These are phyloP conservation scores for Calendula officinalis DNA, from an alignment of 129 eudicot species.

Conservation along the genomic window DNA sequence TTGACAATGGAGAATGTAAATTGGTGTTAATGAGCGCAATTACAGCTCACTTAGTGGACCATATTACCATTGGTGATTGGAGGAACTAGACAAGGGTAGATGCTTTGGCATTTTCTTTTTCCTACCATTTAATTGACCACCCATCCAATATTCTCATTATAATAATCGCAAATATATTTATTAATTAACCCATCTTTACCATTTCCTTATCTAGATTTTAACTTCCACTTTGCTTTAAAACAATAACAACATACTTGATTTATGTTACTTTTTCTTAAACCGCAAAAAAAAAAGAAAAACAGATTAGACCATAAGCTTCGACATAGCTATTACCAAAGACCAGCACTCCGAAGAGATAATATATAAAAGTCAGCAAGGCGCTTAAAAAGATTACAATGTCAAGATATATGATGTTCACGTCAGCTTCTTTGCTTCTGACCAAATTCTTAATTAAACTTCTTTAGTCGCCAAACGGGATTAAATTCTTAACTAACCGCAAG, in stretches of 20 bases:
- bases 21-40: conserved; percentile 31
- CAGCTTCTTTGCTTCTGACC: no score
- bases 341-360: no score
- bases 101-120: conserved; percentile 34
- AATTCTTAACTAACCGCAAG: no score
- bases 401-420: no score
- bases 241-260: not conserved
- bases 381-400: no score
- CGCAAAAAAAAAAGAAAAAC: no score
- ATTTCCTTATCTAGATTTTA: not conserved
- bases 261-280: no score
- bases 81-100: not conserved
- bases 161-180: not conserved
- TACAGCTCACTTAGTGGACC: conserved; percentile 33
- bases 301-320: no score
- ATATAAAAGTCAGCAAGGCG: no score
- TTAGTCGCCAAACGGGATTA: no score
- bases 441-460: no score
- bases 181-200: not conserved
- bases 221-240: conserved; percentile 13
- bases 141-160: conserved; percentile 18
- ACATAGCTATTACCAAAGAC: no score
- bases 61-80: conserved; percentile 17
- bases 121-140: conserved; percentile 32
- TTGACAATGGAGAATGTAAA: conserved; percentile 21